Base-by-base conservation (phyloP, 192 early-diverging fungal genomes). In the Polychytrium aggregatum region DNA sequence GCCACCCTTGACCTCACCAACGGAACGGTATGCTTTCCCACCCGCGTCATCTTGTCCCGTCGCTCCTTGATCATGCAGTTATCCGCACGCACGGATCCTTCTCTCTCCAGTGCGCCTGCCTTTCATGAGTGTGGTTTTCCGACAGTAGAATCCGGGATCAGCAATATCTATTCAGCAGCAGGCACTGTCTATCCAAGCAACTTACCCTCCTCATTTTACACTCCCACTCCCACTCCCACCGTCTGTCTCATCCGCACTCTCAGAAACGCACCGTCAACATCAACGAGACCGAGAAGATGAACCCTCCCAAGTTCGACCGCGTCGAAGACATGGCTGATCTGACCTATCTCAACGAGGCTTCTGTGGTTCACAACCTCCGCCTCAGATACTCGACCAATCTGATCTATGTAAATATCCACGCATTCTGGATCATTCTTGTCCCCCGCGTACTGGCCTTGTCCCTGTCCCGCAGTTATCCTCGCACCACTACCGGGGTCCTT, bases 311-410 rank as follows among this genome's bases (percentile, higher is more conserved):
- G 68, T 98, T 98, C 57, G 95, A 98, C 60, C 85, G 84, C 57
- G 89, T 86, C 34, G 95, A 98, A 52, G 95, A 98, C 67, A 97
- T 98, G 93, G 95, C 95, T 17, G 90, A 95, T 38, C 58, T 98
- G 48, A 92, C 90, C 11, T 83, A 92, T 64, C 73, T 98, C 37
- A 98, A 98, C 70, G 92, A 94, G 52, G 87, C 95, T 6, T 97
- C 92, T 3, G 95, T 98, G 9, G 83, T 95, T n/a, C 91, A 98
- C 71, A 98, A 98, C 57, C 72, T 98, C 18, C 72, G 84, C 28
- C 74, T 90, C 56, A 77, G 95, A 44, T 98, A 95, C 57, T 75
- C 82, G 6, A 79, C 84, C 17, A 87, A 97, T 53, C 62, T 87
- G 53, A 94, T 97, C 50, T 98, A 98, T 66, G 87, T 88, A 72